Percentiles rank a stretch among this genome's conserved stretches.
These are phyloP conservation scores for Colletotrichum musae DNA, from an alignment of 2,329 filamentous ascomycete species.

Conservation along the genomic window DNA sequence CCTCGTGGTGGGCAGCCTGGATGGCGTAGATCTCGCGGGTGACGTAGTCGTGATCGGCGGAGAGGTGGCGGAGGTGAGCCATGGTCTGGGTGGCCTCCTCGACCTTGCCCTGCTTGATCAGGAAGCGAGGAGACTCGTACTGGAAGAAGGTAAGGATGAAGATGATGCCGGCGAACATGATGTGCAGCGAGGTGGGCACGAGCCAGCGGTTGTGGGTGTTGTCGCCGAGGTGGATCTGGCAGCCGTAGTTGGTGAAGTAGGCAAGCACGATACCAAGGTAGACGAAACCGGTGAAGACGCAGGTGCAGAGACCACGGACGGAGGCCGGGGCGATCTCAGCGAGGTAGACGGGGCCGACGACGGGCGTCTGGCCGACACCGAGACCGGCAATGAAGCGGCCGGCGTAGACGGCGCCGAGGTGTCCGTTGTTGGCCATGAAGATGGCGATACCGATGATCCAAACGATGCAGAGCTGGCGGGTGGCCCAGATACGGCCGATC, in stretches of 20 bases:
- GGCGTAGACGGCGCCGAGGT: conserved; percentile 71
- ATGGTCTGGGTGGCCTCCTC: conserved; percentile 72
- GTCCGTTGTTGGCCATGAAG: conserved; percentile 71
- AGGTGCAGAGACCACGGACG: conserved; percentile 81
- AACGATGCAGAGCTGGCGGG: conserved; percentile 68
- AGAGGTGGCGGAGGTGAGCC: conserved; percentile 70
- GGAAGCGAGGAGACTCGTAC: conserved; percentile 78
- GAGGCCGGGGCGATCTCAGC: conserved; percentile 79
- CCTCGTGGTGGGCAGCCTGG: conserved; percentile 75
- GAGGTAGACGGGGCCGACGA: conserved; percentile 79
- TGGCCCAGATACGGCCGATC: conserved; percentile 75
- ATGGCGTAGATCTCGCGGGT: conserved; percentile 75
- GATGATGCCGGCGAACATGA: conserved; percentile 83
- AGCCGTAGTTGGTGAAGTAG: conserved; percentile 82
- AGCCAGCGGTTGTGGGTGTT: conserved; percentile 68
- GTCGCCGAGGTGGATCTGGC: conserved; percentile 63
- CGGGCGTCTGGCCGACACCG: conserved; percentile 77
- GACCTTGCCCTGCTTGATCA: conserved; percentile 74
- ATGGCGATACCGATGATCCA: conserved; percentile 73
- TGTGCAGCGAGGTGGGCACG: conserved; percentile 80
- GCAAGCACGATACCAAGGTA: conserved; percentile 85
- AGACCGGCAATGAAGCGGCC: conserved; percentile 77
- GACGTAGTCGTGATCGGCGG: conserved; percentile 73
- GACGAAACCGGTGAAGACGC: conserved; percentile 67
- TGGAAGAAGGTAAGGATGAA: conserved; percentile 78